These are phyloP conservation scores for Eutypa lata DNA, from an alignment of 2,329 filamentous ascomycete genomes.

Conservation along the genomic window DNA sequence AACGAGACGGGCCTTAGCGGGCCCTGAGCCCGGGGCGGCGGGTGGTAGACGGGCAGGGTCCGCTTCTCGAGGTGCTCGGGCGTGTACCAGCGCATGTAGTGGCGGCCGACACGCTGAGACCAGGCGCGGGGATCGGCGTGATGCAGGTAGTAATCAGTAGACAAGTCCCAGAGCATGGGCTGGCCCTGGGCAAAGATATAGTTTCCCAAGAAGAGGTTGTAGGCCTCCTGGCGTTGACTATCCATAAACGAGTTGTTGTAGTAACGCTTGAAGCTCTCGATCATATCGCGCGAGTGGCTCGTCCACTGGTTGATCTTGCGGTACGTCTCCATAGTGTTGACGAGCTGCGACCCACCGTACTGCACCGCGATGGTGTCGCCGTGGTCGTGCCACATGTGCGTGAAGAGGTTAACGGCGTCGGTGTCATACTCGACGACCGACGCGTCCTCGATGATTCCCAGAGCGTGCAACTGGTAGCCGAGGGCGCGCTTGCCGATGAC, in stretches of 20 bases:
- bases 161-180: conserved; percentile 94
- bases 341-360: conserved; percentile 93
- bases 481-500: conserved; percentile 94
- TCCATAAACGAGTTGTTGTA: conserved; percentile 99
- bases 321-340: conserved; percentile 99
- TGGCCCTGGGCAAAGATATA: conserved; percentile 85
- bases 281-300: conserved; percentile 95
- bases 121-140: conserved; percentile 78
- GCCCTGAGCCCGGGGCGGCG: conserved; percentile 32
- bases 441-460: conserved; percentile 79
- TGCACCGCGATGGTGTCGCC: conserved; percentile 97
- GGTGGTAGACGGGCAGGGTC: conserved; percentile 49
- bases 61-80: conserved; percentile 66
- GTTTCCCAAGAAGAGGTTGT: conserved; percentile 95
- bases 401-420: conserved; percentile 93
- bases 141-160: conserved; percentile 94
- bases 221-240: conserved; percentile 95
- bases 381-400: conserved; percentile 97
- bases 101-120: conserved; percentile 57
- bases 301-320: conserved; percentile 99
- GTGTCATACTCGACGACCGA: conserved; percentile 90
- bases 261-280: conserved; percentile 97
- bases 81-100: conserved; percentile 90
- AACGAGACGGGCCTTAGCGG: conserved; percentile 49
- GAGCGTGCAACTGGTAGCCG: conserved; percentile 84